Percentiles rank a stretch among this genome's conserved stretches.
Conservation (phyloP, 495 filamentous ascomycete species). For the Tuber umbilicatum region DNA sequence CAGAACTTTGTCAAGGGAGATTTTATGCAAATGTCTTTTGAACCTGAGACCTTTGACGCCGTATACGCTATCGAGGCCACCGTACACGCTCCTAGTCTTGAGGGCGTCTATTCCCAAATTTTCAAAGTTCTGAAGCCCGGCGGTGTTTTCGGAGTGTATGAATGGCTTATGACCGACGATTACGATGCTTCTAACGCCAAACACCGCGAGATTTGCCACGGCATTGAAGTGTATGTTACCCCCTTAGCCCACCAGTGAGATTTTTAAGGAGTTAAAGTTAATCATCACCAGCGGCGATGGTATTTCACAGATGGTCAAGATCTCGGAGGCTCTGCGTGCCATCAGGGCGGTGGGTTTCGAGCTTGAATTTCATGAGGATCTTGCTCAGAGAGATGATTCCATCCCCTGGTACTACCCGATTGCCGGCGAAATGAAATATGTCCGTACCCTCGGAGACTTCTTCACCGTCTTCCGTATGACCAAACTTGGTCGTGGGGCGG, state of each 20-base stretch:
- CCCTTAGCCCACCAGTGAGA: too few species aligned
- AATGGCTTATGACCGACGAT: conserved; percentile 97
- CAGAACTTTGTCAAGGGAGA: conserved; percentile 84
- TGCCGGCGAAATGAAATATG: conserved; percentile 63
- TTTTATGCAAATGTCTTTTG: conserved; percentile 99
- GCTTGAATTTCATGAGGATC: conserved; percentile 77
- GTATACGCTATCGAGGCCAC: conserved; percentile 97
- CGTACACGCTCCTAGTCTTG: conserved; percentile 89
- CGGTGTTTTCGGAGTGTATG: conserved; percentile 93
- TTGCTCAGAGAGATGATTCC: conserved; percentile 70
- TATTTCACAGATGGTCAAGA: conserved; percentile 96
- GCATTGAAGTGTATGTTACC: conserved; percentile 65
- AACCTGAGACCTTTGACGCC: conserved; percentile 82
- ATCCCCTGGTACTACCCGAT: conserved; percentile 96
- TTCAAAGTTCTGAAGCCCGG: conserved; percentile 94
- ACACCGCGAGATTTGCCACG: conserved; percentile 85
- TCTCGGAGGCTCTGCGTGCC: conserved; percentile 74
- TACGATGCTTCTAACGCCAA: conserved; percentile 85
- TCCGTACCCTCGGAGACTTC: conserved; percentile 71
- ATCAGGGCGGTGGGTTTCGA: conserved; percentile 87
- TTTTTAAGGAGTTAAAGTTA: not conserved
- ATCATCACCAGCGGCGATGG: conserved; percentile 61
- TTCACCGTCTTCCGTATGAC: conserved; percentile 88
- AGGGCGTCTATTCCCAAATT: conserved; percentile 90
- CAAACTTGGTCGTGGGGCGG: conserved; percentile 64